Evolutionary conservation across 2,329 filamentous ascomycete species (phyloP).

Genomic region (Diplodia corticola): DNA sequence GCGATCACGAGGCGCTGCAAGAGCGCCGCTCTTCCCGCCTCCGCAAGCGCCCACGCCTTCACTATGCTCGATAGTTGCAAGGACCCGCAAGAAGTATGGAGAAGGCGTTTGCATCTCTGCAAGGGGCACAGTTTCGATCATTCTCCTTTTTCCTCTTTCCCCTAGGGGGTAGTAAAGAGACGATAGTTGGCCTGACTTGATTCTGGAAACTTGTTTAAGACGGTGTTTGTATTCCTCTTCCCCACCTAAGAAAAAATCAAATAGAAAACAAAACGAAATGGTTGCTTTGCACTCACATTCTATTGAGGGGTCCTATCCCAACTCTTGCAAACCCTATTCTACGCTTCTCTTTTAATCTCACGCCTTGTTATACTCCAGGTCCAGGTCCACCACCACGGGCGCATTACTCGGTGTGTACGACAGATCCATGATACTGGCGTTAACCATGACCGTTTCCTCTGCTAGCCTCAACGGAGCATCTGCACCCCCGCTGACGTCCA

Average conservation of each 20-base stretch:
- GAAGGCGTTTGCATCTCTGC: background rate
- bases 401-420: constrained; percentile 52
- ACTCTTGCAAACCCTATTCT: background rate
- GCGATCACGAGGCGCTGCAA: background rate
- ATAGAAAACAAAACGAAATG: background rate
- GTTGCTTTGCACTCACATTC: background rate
- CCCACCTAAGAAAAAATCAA: background rate
- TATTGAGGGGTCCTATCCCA: background rate
- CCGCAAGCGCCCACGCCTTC: background rate
- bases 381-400: constrained; percentile 59
- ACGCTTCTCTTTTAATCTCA: background rate
- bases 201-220: background rate
- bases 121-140: background rate
- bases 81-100: background rate
- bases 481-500: constrained; percentile 35
- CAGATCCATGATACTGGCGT: constrained; percentile 58
- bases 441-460: constrained; percentile 58
- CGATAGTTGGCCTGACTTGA: background rate
- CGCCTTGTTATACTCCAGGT: constrained; percentile 32
- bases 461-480: constrained; percentile 43
- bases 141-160: background rate
- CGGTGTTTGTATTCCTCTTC: background rate
- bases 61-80: background rate
- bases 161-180: background rate
- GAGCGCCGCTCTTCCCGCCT: background rate